Conservation (phyloP, 257 asterid genomes). For the Thymus mandschuricus region DNA sequence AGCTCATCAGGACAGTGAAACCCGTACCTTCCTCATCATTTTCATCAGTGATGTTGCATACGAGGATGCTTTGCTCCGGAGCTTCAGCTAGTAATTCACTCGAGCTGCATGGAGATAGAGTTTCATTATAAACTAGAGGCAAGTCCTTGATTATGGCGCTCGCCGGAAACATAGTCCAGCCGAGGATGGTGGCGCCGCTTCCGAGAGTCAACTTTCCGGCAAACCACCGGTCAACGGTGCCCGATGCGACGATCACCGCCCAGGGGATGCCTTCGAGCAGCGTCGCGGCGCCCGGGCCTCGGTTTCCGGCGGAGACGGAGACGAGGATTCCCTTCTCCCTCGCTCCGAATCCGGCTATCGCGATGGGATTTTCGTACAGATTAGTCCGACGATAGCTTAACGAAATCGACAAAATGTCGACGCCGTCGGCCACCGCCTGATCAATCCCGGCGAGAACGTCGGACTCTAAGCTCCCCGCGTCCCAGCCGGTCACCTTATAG, state of each 20-base stretch:
- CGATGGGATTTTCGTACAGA: conserved; percentile 42
- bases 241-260: conserved; percentile 43
- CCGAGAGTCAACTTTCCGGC: conserved; percentile 37
- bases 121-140: conserved; percentile 32
- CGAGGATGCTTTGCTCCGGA: conserved; percentile 28
- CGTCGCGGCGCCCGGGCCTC: conserved; percentile 10
- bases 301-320: conserved; percentile 50
- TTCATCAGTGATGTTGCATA: conserved; percentile 27
- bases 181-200: conserved; percentile 30
- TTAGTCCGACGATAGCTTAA: conserved; percentile 4
- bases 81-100: conserved; percentile 24
- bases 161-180: conserved; percentile 41
- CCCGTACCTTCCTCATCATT: not conserved
- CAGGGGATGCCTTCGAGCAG: conserved; percentile 46
- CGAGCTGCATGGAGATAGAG: conserved; percentile 36
- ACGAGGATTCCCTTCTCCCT: conserved; percentile 46
- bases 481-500: conserved; percentile 43
- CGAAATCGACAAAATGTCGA: conserved; percentile 48
- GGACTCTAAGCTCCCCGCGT: conserved; percentile 30
- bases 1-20: conserved; percentile 7
- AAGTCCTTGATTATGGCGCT: conserved; percentile 6
- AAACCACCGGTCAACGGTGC: conserved; percentile 46
- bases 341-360: conserved; percentile 52
- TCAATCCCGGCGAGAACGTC: conserved; percentile 60
- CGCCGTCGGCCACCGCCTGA: conserved; percentile 55